Base-by-base conservation (phyloP, 108 stramenopile genomes). In the Skeletonema tropicum region DNA sequence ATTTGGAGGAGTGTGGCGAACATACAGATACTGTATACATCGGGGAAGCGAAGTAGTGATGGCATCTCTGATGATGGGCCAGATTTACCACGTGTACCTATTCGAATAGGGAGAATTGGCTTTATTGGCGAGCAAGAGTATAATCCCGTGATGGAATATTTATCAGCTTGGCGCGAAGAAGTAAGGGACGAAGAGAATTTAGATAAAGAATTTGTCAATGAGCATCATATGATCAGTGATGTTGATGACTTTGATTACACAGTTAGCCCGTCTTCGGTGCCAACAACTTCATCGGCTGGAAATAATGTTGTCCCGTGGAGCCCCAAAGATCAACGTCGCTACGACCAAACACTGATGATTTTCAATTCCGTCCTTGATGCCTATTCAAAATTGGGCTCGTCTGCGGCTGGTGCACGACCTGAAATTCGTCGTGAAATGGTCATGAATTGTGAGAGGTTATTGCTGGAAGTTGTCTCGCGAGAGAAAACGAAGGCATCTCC, bases 341-440 rank as follows among this genome's bases (percentile, higher is more conserved):
- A 81, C 57, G 71, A 81, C 19, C 57, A 65, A 70, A 30, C 80
- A 19, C 13, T 74, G 7, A 57, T 78, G 36, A 33, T 82, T 3
- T 82, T 82, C 66, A 82, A 82, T 52, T 19, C 76, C 0, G 77
- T 68, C 8, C 65, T 82, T 1, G 67, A 64, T 25, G 64, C 81
- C 14, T 78, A 78, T 73, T 63, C 81, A 5, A 78, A 71, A 23
- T 69, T 75, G 31, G 62, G 69, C 6, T 70, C 73, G 25, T 70
- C 73, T 30, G 29, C 68, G 2, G 45, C 73, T 4, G 80, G 80
- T 2, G n/a, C 19, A 10, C 29, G 64, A 0, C 62, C 36, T 26
- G 73, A 75, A 31, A 36, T 71, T 14, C 68, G 80, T 26, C 52
- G 80, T 14, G 68, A 81, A 36, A 70, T 74, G 73, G 73, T 81